Evolutionary conservation across 2,329 filamentous ascomycete genomes (phyloP).

Genomic region (Pestalotiopsis sp.): DNA sequence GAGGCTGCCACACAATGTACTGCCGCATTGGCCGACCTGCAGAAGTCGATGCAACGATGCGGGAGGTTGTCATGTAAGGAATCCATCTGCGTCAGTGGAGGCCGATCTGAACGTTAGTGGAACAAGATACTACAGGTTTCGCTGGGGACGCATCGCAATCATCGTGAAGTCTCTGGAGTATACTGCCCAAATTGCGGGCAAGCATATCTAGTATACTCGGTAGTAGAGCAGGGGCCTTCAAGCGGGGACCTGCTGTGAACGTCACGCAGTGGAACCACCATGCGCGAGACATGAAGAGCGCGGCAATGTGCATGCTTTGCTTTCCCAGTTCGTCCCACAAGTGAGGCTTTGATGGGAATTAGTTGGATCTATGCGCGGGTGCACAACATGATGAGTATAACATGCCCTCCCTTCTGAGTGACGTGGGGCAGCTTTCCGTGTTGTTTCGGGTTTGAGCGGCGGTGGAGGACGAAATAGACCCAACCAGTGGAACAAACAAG

Average conservation of each 20-base stretch:
- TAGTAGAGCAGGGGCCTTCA: background rate
- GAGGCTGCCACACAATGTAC: slow-evolving; percentile 29
- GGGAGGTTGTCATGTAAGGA: background rate
- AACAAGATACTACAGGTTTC: background rate
- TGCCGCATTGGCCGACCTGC: slow-evolving; percentile 28
- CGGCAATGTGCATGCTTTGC: background rate
- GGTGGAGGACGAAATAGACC: background rate
- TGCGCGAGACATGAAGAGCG: background rate
- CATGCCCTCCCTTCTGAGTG: background rate
- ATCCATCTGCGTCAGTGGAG: background rate
- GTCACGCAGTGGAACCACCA: background rate
- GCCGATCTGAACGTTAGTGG: slow-evolving; percentile 3
- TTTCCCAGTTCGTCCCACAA: background rate
- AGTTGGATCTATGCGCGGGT: background rate
- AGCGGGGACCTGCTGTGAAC: background rate
- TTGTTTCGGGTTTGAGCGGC: background rate
- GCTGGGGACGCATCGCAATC: background rate
- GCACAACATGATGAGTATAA: background rate
- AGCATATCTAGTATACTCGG: no score
- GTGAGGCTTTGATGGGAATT: background rate
- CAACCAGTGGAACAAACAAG: background rate
- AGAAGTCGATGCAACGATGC: slow-evolving; percentile 22
- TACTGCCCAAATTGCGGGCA: background rate
- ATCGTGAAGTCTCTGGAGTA: background rate
- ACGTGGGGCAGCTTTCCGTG: background rate